Evolutionary conservation across 495 filamentous ascomycete genomes (phyloP).

Genomic region (Xylaria nigripes): DNA sequence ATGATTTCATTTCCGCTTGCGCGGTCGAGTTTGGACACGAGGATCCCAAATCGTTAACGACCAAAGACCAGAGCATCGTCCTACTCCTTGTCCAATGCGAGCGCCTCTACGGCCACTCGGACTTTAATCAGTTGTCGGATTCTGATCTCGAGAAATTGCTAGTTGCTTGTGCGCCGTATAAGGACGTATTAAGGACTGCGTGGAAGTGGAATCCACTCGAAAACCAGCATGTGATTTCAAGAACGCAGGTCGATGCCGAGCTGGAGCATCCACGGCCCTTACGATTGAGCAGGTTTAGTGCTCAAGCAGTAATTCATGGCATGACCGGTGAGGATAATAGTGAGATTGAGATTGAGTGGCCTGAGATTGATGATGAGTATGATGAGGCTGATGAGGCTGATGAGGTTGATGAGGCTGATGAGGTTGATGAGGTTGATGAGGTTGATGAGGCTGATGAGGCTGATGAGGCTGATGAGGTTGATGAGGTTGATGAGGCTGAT

Average conservation of each 20-base stretch:
- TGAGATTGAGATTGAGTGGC: too few relatives aligned
- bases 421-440: too few relatives aligned
- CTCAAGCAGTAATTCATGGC: too few relatives aligned
- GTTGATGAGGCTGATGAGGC: too few relatives aligned
- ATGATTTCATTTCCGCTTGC: neutral
- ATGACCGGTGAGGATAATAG: too few relatives aligned
- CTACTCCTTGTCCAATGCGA: slow-evolving; percentile 1
- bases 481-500: too few relatives aligned
- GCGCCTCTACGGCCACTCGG: neutral
- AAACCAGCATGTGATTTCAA: neutral
- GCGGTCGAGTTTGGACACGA: neutral
- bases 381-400: too few relatives aligned
- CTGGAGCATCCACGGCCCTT: slow-evolving; percentile 3
- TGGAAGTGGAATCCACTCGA: neutral
- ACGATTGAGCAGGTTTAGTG: slow-evolving; percentile 5
- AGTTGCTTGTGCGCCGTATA: slow-evolving; percentile 1
- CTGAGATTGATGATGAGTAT: too few relatives aligned
- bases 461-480: too few relatives aligned
- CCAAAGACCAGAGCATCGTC: neutral
- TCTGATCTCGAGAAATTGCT: neutral
- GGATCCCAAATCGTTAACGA: neutral
- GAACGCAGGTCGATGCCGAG: neutral
- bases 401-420: too few relatives aligned
- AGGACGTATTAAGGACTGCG: neutral
- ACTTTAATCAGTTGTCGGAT: neutral